Evolutionary conservation across 1,139 yeast species (phyloP), one percentile per base, ranked within the genome.

Genomic region (Pneumocystis carinii): DNA sequence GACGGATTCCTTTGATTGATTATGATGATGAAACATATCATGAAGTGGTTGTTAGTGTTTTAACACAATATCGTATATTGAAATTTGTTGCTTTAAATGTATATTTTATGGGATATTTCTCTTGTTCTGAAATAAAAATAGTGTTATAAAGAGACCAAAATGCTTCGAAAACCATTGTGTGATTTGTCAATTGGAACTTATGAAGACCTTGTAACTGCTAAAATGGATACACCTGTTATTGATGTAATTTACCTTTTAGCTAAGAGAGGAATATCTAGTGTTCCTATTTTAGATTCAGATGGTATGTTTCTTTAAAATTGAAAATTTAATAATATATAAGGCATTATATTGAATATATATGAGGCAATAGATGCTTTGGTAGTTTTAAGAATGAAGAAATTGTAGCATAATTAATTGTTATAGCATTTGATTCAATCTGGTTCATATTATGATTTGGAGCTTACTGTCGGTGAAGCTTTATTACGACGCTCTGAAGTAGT

Each of bases 391-490:
- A n/a, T 4, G 3, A 24, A 14, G 14, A 2, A 10, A 19, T 12
- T 14, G n/a, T 24, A 24, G 4, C 12, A 10, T 15, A 48, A 4
- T 48, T 48, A 48, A 48, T 48, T 10, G 19, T 24, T 19, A 14
- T 48, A 48, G 55, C 89, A 96, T 0, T 78, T 94, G 70, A 90
- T 92, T 65, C 92, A 90, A 74, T 96, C 97, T 57, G 97, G 97
- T 1, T 85, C 89, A 72, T 90, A 90, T 72, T 88, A 90, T 56
- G 98, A 92, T 74, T 78, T 92, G 68, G 87, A 90, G 60, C 78
- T 94, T 68, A 86, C 94, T 65, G 97, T 94, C 10, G 99, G 98
- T 2, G 97, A 92, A 73, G 98, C 98, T 0, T 79, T 94, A 64
- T 83, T 92, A 83, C 83, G 96, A 73, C 82, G 98, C 72, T 86